phyloP scores from a whole-genome alignment of 352 stramenopile genomes.

The Phytophthora kernoviae region DNA sequence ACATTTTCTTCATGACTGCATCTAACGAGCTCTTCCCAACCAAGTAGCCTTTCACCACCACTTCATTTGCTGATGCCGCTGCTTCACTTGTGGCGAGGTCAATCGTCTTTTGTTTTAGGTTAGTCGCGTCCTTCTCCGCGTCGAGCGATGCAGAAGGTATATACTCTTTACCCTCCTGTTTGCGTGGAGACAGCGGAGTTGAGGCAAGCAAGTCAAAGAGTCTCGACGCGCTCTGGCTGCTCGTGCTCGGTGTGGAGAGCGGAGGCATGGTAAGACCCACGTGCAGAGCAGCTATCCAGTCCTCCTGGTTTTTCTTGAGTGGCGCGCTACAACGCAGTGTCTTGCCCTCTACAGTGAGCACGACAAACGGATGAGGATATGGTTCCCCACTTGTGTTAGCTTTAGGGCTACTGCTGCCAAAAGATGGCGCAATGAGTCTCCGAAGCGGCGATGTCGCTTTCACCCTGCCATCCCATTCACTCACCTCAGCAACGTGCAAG shows the following conservation, averaged over 20 bases:
- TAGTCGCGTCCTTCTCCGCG: neutral
- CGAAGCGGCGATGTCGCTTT: conserved; percentile 28
- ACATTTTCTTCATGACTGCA: conserved; percentile 65
- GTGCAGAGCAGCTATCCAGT: conserved; percentile 73
- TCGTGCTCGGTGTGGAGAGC: conserved; percentile 64
- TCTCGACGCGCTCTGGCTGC: conserved; percentile 67
- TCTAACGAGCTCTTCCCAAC: conserved; percentile 50
- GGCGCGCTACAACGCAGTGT: conserved; percentile 67
- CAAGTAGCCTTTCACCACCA: conserved; percentile 62
- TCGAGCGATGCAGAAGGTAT: neutral
- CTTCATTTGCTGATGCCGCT: conserved; percentile 5
- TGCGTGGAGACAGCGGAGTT: conserved; percentile 13
- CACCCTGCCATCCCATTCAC: conserved; percentile 71
- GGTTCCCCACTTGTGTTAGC: conserved; percentile 33
- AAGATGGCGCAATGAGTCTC: conserved; percentile 20
- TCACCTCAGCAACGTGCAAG: conserved; percentile 64
- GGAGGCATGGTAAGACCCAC: conserved; percentile 79
- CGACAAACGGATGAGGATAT: conserved; percentile 56
- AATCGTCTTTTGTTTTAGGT: neutral
- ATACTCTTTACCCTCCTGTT: conserved; percentile 2
- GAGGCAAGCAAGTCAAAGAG: conserved; percentile 69
- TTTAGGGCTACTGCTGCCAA: conserved; percentile 35
- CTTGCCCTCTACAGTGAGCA: conserved; percentile 74
- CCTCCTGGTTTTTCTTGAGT: conserved; percentile 63
- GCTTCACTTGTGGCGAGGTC: neutral